phyloP scores from a whole-genome alignment of 495 filamentous ascomycete genomes.

The Durotheca rogersii region DNA sequence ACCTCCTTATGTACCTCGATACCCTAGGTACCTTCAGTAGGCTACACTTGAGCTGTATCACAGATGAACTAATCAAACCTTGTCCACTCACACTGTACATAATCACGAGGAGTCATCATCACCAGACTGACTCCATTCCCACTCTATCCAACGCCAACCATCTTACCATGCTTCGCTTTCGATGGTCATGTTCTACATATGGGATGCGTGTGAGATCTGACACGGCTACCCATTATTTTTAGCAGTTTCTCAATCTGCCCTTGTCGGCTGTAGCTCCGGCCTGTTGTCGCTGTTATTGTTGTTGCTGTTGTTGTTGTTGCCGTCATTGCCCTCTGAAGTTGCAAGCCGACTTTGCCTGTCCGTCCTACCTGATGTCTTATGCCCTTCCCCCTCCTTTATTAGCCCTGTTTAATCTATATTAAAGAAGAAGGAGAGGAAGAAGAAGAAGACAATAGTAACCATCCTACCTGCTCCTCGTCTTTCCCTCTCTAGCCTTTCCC shows the following conservation, averaged over 20 bases:
- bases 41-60: too few species aligned
- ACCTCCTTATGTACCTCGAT: too few species aligned
- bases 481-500: constrained; percentile 4
- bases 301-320: neutral
- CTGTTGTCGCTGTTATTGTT: too few species aligned
- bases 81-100: constrained; percentile 32
- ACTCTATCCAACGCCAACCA: constrained; percentile 1
- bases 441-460: too few species aligned
- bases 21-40: too few species aligned
- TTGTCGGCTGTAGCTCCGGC: too few species aligned
- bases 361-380: neutral
- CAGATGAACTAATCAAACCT: constrained; percentile 11
- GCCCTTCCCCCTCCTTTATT: too few species aligned
- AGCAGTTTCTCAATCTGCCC: constrained; percentile 7
- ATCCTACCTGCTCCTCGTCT: too few species aligned
- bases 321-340: neutral
- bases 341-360: neutral
- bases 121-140: too few species aligned
- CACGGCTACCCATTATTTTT: constrained; percentile 8
- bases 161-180: constrained; percentile 2
- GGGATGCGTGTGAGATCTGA: constrained; percentile 24
- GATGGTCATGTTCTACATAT: constrained; percentile 15
- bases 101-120: constrained; percentile 33
- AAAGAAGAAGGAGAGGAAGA: too few species aligned
- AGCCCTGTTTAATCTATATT: too few species aligned